Base-by-base conservation (phyloP, 495 filamentous ascomycete species). In the Glarea lozoyensis region DNA sequence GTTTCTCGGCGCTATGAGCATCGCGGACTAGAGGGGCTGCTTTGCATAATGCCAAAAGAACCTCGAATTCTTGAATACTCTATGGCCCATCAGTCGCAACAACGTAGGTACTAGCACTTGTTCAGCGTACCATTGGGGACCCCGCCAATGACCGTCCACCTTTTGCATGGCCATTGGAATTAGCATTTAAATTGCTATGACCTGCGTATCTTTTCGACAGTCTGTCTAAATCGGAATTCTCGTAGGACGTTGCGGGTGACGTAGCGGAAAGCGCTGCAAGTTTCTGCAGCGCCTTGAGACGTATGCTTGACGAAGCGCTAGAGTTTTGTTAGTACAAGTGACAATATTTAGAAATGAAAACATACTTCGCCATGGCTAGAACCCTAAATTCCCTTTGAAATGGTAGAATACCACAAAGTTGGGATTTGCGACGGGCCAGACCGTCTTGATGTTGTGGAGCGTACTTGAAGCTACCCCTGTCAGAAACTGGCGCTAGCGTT, bases 21-120 rank as follows among this genome's bases (percentile, higher is more conserved):
- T 71, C 73, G 13, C 76, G 67, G 11, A 96, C 64, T 12, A 77
- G 66, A 13, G 86, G 79, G 7, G 88, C 84, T 19, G 92, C 84
- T 62, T 84, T 87, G 62, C 89, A 94, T 17, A 98, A 71, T 22
- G 89, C 86, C 15, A 97, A 64, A 19, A 97, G 69, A 29, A 90
- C 81, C 58, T 97, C 88, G 46, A 93, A 77, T 68, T 98, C 92
- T 41, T 84, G 78, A 38, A 87, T 75, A 9, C 64, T 73, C 73
- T 77, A 52, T 17, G 45, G 13, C 12, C 10, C 25, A 11, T 16
- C 17, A 19, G 43, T 56, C 36, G 49, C 41, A 20, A 15, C 30
- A 20, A 2, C 10, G 12, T 20, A 22, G 17, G 10, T 9, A 11
- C 21, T 17, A 10, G 33, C 30, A 37, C n/a, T n/a, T n/a, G 21